phyloP scores from a whole-genome alignment of 2,329 filamentous ascomycete genomes.

The Claviceps fusiformis region DNA sequence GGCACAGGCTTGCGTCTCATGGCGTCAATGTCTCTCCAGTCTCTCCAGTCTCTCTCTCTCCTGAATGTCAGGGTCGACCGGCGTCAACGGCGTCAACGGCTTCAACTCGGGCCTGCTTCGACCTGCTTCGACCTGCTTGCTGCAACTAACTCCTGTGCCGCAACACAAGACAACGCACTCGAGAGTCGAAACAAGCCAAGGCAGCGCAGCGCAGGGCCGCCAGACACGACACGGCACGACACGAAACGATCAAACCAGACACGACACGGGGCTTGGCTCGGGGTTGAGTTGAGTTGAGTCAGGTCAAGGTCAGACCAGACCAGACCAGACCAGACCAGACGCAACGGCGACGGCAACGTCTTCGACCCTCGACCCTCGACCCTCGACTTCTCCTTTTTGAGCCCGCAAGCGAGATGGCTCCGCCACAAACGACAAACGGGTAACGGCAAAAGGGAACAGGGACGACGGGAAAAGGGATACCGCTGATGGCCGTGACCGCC shows the following conservation, averaged over 20 bases:
- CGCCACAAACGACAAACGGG: background rate
- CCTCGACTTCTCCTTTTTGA: background rate
- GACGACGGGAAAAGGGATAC: background rate
- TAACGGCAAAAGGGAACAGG: background rate
- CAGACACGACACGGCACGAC: too few relatives aligned
- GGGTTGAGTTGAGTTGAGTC: background rate
- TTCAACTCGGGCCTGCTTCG: too few relatives aligned
- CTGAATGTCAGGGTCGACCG: background rate
- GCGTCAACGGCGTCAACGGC: too few relatives aligned
- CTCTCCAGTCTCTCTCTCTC: background rate
- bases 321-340: too few relatives aligned
- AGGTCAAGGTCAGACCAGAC: too few relatives aligned
- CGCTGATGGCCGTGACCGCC: background rate
- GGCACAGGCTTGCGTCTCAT: slow-evolving; percentile 48
- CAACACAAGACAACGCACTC: too few relatives aligned
- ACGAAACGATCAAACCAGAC: background rate
- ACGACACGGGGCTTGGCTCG: background rate
- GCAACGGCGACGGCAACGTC: background rate
- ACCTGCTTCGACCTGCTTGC: too few relatives aligned
- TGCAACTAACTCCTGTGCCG: too few relatives aligned
- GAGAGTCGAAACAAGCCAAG: too few relatives aligned
- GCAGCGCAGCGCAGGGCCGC: too few relatives aligned
- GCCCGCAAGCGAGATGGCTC: background rate
- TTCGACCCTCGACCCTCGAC: background rate
- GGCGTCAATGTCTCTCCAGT: slow-evolving; percentile 4